Percentiles rank a stretch among this genome's conserved stretches.
phyloP scores from a whole-genome alignment of 1,284 basidiomycete genomes.

The Malassezia sympodialis region DNA sequence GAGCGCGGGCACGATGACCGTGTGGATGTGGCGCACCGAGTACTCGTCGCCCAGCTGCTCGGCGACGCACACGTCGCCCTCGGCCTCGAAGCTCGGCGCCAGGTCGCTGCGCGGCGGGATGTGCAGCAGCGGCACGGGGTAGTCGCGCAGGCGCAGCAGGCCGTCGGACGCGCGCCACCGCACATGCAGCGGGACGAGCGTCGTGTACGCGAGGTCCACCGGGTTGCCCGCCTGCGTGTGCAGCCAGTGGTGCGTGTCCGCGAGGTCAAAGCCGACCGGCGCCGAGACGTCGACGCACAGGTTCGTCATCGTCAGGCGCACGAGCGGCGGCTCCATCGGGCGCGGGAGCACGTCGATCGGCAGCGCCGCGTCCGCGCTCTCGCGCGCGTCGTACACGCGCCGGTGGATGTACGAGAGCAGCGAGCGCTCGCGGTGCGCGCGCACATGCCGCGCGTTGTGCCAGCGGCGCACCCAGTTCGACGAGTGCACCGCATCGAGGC shows the following conservation, averaged over 20 bases:
- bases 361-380: conserved; percentile 30
- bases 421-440: conserved; percentile 51
- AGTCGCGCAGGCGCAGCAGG: conserved; percentile 65
- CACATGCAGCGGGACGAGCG: conserved; percentile 75
- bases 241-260: conserved; percentile 60
- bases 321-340: conserved; percentile 60
- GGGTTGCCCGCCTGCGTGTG: conserved; percentile 66
- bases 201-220: conserved; percentile 62
- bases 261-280: conserved; percentile 57
- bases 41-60: conserved; percentile 71
- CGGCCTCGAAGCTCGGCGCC: conserved; percentile 57
- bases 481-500: conserved; percentile 66
- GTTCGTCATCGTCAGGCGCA: conserved; percentile 60
- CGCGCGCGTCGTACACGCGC: conserved; percentile 4
- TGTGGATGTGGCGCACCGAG: conserved; percentile 49
- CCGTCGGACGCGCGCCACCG: conserved; percentile 61
- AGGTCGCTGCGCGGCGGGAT: conserved; percentile 45
- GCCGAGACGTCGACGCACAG: conserved; percentile 57
- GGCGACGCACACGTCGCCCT: conserved; percentile 72
- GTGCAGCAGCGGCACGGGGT: conserved; percentile 54
- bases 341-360: conserved; percentile 52
- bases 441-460: conserved; percentile 46
- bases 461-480: conserved; percentile 60
- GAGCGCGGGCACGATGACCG: conserved; percentile 37
- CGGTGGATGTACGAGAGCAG: conserved; percentile 42